A percentile compares a stretch with the other conserved stretches of the same genome.
These are phyloP conservation scores for Aspergillus carbonarius DNA, from an alignment of 2,329 filamentous ascomycete genomes.

Conservation along the genomic window DNA sequence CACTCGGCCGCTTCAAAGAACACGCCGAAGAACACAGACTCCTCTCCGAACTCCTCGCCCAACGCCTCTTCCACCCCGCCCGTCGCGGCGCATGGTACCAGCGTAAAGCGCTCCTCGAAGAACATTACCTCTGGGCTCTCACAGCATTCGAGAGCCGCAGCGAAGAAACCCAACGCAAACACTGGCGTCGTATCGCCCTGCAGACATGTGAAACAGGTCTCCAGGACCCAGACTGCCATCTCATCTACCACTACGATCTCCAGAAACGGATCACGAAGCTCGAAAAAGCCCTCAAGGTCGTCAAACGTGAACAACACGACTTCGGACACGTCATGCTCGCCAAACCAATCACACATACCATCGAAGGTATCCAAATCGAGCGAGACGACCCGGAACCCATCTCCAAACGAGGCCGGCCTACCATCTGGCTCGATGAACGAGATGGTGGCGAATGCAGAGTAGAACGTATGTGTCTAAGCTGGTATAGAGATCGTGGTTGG, in stretches of 20 bases:
- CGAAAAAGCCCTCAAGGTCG: slow-evolving; percentile 78
- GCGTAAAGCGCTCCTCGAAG: slow-evolving; percentile 87
- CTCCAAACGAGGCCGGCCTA: slow-evolving; percentile 52
- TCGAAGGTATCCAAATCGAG: slow-evolving; percentile 77
- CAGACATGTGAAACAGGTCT: slow-evolving; percentile 82
- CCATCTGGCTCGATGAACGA: slow-evolving; percentile 80
- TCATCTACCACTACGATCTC: slow-evolving; percentile 91
- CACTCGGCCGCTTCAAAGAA: slow-evolving; percentile 78
- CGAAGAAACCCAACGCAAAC: slow-evolving; percentile 68
- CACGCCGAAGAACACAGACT: slow-evolving; percentile 74
- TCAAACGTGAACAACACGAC: slow-evolving; percentile 84
- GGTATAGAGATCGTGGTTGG: slow-evolving; percentile 81
- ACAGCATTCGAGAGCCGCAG: slow-evolving; percentile 49
- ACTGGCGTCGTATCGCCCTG: slow-evolving; percentile 76
- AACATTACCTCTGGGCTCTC: slow-evolving; percentile 82
- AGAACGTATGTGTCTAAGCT: slow-evolving; percentile 88
- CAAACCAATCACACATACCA: slow-evolving; percentile 70
- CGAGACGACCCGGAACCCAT: slow-evolving; percentile 47
- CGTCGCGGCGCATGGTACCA: slow-evolving; percentile 93
- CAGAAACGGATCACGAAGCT: slow-evolving; percentile 93
- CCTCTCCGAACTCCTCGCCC: slow-evolving; percentile 71
- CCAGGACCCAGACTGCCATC: slow-evolving; percentile 82
- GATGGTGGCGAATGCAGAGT: slow-evolving; percentile 77
- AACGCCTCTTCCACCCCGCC: slow-evolving; percentile 80
- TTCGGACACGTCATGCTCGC: slow-evolving; percentile 81